phyloP scores from a whole-genome alignment of 345 rosid genomes.

The Dimocarpus longan region DNA sequence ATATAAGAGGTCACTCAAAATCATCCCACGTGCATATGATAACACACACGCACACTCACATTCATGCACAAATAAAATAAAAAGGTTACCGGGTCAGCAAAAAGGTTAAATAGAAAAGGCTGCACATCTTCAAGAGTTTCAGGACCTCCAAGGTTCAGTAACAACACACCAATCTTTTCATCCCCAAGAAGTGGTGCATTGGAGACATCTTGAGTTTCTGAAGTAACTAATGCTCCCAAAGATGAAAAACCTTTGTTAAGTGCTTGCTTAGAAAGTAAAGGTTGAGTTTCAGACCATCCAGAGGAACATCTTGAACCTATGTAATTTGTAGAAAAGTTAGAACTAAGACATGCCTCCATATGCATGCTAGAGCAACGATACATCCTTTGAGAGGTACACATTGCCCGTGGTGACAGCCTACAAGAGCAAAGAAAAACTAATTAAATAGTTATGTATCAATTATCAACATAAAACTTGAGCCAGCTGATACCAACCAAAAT shows the following conservation, averaged over 20 bases:
- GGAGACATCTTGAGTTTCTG: constrained; percentile 45
- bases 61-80: neutral
- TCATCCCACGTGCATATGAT: neutral
- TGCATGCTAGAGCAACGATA: constrained; percentile 37
- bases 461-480: neutral
- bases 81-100: constrained; percentile 82
- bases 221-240: constrained; percentile 62
- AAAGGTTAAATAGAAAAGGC: constrained; percentile 96
- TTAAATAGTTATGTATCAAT: neutral
- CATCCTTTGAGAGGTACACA: constrained; percentile 44
- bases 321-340: constrained; percentile 28
- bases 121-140: constrained; percentile 98
- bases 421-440: constrained; percentile 4
- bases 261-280: constrained; percentile 29
- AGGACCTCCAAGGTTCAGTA: constrained; percentile 97
- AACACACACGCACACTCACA: neutral
- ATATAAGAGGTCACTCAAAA: neutral
- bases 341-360: constrained; percentile 34
- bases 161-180: constrained; percentile 77
- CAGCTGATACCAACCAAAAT: neutral
- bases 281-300: constrained; percentile 36
- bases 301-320: constrained; percentile 28
- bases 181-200: constrained; percentile 42
- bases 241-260: constrained; percentile 35
- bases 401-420: constrained; percentile 49